These are phyloP conservation scores for Binderoboletus segoi DNA, from an alignment of 1,284 basidiomycete genomes.

Conservation along the genomic window DNA sequence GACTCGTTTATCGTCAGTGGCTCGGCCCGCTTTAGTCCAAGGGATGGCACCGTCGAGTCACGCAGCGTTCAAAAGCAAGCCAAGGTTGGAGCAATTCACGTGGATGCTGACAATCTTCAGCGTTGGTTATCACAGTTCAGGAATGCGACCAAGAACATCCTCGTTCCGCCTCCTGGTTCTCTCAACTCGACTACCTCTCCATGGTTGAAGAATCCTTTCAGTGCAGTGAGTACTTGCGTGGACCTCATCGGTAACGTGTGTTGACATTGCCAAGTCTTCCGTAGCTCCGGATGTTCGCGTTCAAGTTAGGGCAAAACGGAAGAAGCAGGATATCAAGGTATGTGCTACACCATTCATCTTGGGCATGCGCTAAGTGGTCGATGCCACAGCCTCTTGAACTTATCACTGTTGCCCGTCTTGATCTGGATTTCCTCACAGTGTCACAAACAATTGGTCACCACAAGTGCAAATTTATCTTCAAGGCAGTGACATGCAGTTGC, in stretches of 20 bases:
- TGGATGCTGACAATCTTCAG: slow-evolving; percentile 47
- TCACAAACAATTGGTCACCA: slow-evolving; percentile 35
- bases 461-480: slow-evolving; percentile 46
- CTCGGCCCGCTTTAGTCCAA: slow-evolving; percentile 61
- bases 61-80: slow-evolving; percentile 55
- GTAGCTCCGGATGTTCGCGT: slow-evolving; percentile 14
- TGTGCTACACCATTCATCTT: neutral
- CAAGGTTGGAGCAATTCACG: slow-evolving; percentile 47
- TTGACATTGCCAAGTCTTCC: slow-evolving; percentile 25
- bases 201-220: slow-evolving; percentile 36
- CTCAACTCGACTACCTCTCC: slow-evolving; percentile 20
- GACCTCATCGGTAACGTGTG: neutral
- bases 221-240: slow-evolving; percentile 23
- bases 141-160: slow-evolving; percentile 4
- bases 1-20: slow-evolving; percentile 47
- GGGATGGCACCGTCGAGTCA: slow-evolving; percentile 53
- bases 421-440: slow-evolving; percentile 28
- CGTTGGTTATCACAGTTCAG: slow-evolving; percentile 23
- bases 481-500: slow-evolving; percentile 40
- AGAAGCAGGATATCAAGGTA: slow-evolving; percentile 20
- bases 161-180: slow-evolving; percentile 23
- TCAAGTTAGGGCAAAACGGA: slow-evolving; percentile 16
- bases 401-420: slow-evolving; percentile 16
- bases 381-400: slow-evolving; percentile 23
- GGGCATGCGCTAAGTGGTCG: slow-evolving; percentile 3